Evolutionary conservation across 2,329 filamentous ascomycete genomes (phyloP).

Genomic region (Microsporum ferrugineum): DNA sequence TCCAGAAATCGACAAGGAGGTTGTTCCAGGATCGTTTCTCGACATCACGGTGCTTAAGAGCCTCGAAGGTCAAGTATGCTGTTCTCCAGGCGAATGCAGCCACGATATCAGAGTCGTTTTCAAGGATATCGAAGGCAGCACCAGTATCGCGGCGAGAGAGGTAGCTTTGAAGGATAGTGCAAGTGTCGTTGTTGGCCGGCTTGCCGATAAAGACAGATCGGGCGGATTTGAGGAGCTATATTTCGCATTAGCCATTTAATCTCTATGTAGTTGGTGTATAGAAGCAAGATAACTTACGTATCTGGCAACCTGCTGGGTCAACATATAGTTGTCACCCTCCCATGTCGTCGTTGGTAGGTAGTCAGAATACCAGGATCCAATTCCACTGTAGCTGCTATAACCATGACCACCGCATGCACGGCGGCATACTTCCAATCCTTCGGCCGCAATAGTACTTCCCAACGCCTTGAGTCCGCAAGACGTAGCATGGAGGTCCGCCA

Average conservation of each 20-base stretch:
- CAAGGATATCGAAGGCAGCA: conserved; percentile 62
- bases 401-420: conserved; percentile 68
- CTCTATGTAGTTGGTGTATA: background rate
- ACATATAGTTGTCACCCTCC: conserved; percentile 76
- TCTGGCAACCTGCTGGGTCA: conserved; percentile 65
- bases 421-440: conserved; percentile 63
- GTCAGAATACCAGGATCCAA: conserved; percentile 62
- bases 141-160: conserved; percentile 56
- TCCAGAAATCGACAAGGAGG: conserved; percentile 66
- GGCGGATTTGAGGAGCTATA: conserved; percentile 58
- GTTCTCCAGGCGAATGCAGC: conserved; percentile 65
- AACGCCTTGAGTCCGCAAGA: conserved; percentile 66
- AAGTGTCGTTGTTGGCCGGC: conserved; percentile 56
- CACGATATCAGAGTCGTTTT: conserved; percentile 57
- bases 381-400: conserved; percentile 60
- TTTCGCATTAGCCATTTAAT: background rate
- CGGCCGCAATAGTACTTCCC: conserved; percentile 58
- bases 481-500: conserved; percentile 65
- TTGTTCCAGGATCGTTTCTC: conserved; percentile 70
- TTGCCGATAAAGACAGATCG: conserved; percentile 57
- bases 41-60: conserved; percentile 59
- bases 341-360: conserved; percentile 61
- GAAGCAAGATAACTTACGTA: conserved; percentile 40
- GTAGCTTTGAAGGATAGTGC: conserved; percentile 54
- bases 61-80: conserved; percentile 63